phyloP scores from a whole-genome alignment of 2,329 filamentous ascomycete genomes.

The Clonostachys rosea region DNA sequence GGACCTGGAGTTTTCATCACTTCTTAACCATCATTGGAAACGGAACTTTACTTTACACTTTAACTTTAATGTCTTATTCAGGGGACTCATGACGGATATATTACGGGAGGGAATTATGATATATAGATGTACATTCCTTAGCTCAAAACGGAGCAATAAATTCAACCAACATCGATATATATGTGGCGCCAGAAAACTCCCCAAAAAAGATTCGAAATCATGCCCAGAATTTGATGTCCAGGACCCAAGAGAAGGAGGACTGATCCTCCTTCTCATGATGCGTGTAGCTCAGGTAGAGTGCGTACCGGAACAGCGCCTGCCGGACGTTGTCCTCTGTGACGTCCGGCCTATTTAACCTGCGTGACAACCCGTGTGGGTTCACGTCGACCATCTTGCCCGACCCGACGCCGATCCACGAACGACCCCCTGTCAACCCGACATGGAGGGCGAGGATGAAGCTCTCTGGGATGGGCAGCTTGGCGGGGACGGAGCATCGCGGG shows the following conservation, averaged over 20 bases:
- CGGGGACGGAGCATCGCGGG: slow-evolving; percentile 23
- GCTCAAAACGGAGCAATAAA: no score
- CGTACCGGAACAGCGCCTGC: slow-evolving; percentile 23
- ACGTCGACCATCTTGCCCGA: not conserved
- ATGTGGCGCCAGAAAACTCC: no score
- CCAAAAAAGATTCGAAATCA: slow-evolving; percentile 9
- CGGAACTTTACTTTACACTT: no score
- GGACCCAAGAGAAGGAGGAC: not conserved
- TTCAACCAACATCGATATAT: not conserved
- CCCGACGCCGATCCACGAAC: not conserved
- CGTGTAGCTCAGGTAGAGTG: slow-evolving; percentile 24
- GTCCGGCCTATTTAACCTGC: slow-evolving; percentile 8
- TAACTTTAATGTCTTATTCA: no score
- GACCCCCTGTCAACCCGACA: slow-evolving; percentile 10
- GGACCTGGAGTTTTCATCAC: no score
- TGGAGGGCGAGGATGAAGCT: slow-evolving; percentile 24
- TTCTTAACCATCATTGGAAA: no score
- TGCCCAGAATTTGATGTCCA: slow-evolving; percentile 12
- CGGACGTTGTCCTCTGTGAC: slow-evolving; percentile 14
- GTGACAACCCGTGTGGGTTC: slow-evolving; percentile 1
- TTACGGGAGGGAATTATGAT: no score
- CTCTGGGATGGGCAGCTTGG: slow-evolving; percentile 16
- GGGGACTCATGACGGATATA: no score
- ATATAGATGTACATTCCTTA: no score
- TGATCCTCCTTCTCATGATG: slow-evolving; percentile 17